Base-by-base conservation (phyloP, 371 early-diverging fungal genomes). In the Mucor racemosus region DNA sequence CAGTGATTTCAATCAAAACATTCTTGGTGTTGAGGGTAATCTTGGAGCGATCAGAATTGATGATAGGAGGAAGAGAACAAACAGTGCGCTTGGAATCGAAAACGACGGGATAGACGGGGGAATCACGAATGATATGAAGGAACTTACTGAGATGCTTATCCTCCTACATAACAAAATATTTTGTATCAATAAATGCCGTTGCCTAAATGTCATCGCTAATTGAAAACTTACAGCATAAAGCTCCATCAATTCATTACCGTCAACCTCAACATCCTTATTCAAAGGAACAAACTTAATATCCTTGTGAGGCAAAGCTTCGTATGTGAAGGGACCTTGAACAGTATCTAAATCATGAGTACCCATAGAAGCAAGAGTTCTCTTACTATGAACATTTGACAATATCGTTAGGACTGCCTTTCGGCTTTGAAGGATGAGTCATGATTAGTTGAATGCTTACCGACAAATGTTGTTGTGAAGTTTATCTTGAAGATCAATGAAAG, bases 301-400 rank as follows among this genome's bases (percentile, higher is more conserved):
- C 73, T 93, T 89, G 56, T 97, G 98, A 56, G 88, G 72, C 58
- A 90, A 82, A 34, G 95, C 98, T 75, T 95, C 96, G 75, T 99
- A 99, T n/a, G 88, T 87, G 86, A 99, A 96, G 7, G 98, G 99
- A 5, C 93, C 95, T 66, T 92, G 76, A 40, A 99, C 85, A 9
- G 97, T 98, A 76, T 98, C 99, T 39, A 99, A 85, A 79, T 99
- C 99, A 71, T 99, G 99, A 11, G 99, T 99, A 67, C 99, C 99
- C 72, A 99, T 98, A 17, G 99, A 94, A 15, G 97, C 99, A 65
- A 99, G 82, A 3, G 93, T 92, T 75, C 99, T 94, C 85, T 97
- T 96, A 75, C 95, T 93, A 61, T 40, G 60, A n/a, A 14, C n/a
- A 62, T 53, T 53, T 26, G 3, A 21, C 53, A 53, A 53, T 53